Conservation (phyloP, 2,329 filamentous ascomycete species). For the Pseudogymnoascus sp. region DNA sequence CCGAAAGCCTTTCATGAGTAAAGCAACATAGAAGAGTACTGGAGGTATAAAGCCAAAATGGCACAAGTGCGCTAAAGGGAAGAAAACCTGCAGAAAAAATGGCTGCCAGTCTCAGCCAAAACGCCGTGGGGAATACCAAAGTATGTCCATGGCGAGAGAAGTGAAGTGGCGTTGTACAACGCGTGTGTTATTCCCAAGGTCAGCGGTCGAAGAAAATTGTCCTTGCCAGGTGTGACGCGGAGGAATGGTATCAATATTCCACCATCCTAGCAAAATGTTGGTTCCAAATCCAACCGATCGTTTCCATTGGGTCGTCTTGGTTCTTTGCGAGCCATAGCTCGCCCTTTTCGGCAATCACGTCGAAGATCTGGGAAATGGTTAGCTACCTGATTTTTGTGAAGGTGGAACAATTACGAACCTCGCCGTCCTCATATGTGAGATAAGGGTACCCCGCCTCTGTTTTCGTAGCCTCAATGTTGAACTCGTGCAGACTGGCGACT, state of each 20-base stretch:
- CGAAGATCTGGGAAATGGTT: slow-evolving; percentile 55
- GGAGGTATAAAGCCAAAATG: slow-evolving; percentile 2
- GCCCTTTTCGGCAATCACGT: slow-evolving; percentile 91
- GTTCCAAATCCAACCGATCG: slow-evolving; percentile 97
- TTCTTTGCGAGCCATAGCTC: slow-evolving; percentile 97
- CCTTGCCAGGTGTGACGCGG: background rate
- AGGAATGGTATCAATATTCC: background rate
- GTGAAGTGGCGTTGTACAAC: background rate
- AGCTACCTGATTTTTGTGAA: background rate
- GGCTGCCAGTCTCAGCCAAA: background rate
- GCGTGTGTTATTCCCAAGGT: background rate
- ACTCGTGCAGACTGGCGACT: slow-evolving; percentile 90
- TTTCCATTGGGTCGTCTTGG: slow-evolving; percentile 74
- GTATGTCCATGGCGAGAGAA: background rate
- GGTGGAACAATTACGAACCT: slow-evolving; percentile 45
- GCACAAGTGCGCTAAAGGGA: slow-evolving; percentile 4
- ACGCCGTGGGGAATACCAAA: background rate
- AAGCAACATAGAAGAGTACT: slow-evolving; percentile 7
- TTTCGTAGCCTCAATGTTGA: slow-evolving; percentile 89
- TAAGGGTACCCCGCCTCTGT: slow-evolving; percentile 94
- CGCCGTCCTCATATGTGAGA: slow-evolving; percentile 87
- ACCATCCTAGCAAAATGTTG: slow-evolving; percentile 70
- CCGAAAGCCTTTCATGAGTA: slow-evolving; percentile 1
- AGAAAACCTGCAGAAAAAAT: background rate
- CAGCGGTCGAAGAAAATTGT: background rate